phyloP scores from a whole-genome alignment of 148 eudicot genomes.

The Spergularia marina region DNA sequence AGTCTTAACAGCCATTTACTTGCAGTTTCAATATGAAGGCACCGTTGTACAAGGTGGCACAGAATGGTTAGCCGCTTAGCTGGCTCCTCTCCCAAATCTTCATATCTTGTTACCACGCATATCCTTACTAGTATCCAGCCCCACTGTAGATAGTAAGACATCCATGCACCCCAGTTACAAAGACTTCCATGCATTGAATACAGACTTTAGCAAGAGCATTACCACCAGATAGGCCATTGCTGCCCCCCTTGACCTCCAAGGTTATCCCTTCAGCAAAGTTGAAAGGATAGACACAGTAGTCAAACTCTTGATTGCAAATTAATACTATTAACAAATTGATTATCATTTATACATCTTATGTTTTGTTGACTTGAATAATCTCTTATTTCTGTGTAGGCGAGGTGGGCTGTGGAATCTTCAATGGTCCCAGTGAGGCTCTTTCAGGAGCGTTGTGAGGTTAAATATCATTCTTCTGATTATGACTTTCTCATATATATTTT shows the following conservation, averaged over 20 bases:
- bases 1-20: not conserved
- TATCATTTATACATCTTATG: not conserved
- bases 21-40: not conserved
- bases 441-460: constrained; percentile 98
- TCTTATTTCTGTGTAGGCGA: constrained; percentile 53
- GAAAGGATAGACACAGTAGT: too few species aligned
- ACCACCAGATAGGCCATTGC: too few species aligned
- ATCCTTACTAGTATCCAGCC: not conserved
- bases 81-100: not conserved
- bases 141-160: too few species aligned
- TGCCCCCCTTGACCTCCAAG: too few species aligned
- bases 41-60: not conserved
- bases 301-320: too few species aligned
- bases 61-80: not conserved
- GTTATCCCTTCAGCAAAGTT: too few species aligned
- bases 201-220: too few species aligned
- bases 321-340: not conserved
- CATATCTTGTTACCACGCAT: not conserved
- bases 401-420: constrained; percentile 89
- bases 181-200: too few species aligned
- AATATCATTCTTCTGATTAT: constrained; percentile 1
- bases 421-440: constrained; percentile 79
- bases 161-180: too few species aligned
- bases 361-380: not conserved
- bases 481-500: not conserved